Evolutionary conservation across 2,329 filamentous ascomycete genomes (phyloP).

Genomic region (Chrysoporthe austroafricana): DNA sequence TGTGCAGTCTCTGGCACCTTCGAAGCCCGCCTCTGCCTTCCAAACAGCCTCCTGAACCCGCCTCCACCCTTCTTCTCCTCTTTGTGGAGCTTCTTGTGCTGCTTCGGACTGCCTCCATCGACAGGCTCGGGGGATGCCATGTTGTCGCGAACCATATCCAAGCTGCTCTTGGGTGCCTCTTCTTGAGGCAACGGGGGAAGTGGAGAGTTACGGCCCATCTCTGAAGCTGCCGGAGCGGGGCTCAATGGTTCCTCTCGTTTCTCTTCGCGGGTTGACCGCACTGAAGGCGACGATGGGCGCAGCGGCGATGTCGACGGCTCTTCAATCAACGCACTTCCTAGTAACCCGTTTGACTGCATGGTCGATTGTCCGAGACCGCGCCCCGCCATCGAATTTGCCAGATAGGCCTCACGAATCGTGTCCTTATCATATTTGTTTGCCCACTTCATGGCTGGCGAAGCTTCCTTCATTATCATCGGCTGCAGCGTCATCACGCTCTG

Average conservation of each 20-base stretch:
- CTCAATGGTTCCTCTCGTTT: conserved; percentile 11
- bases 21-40: conserved; percentile 63
- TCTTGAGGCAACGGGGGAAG: conserved; percentile 46
- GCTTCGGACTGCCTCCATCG: conserved; percentile 44
- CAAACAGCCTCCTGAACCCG: conserved; percentile 69
- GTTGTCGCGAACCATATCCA: conserved; percentile 42
- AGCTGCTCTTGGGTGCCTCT: conserved; percentile 34
- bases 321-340: conserved; percentile 33
- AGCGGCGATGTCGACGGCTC: conserved; percentile 45
- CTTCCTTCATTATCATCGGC: conserved; percentile 81
- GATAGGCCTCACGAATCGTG: conserved; percentile 81
- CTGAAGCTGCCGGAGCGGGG: conserved; percentile 18
- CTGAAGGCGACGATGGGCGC: conserved; percentile 32
- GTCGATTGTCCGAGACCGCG: conserved; percentile 56
- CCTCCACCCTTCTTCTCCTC: conserved; percentile 36
- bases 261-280: conserved; percentile 36
- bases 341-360: conserved; percentile 38
- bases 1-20: conserved; percentile 60
- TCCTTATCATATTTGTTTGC: conserved; percentile 93
- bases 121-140: conserved; percentile 47
- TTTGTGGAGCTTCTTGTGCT: conserved; percentile 43
- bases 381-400: conserved; percentile 73
- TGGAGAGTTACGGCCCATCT: conserved; percentile 43
- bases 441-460: conserved; percentile 95
- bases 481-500: conserved; percentile 90